phyloP scores from a whole-genome alignment of 257 asterid genomes.

The Solanum dulcamara region DNA sequence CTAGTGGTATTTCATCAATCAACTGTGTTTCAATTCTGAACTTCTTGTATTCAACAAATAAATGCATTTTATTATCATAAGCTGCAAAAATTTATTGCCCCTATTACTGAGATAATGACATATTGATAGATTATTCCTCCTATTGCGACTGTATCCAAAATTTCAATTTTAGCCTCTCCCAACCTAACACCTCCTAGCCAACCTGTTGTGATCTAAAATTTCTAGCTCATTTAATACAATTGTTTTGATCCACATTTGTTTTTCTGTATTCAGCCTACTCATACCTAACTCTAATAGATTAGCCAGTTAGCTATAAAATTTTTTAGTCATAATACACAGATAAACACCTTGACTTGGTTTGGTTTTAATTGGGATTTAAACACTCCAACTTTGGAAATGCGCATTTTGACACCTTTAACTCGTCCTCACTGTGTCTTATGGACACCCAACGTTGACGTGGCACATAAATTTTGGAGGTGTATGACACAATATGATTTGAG shows the following conservation, averaged over 20 bases:
- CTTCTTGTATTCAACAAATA: not conserved
- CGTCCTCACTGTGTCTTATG: too few species aligned
- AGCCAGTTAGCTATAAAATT: not conserved
- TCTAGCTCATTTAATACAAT: not conserved
- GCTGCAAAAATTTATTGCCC: not conserved
- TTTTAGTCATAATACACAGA: not conserved
- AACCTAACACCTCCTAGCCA: not conserved
- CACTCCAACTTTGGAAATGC: too few species aligned
- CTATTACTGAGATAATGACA: not conserved
- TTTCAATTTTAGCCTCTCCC: not conserved
- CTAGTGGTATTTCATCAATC: not conserved
- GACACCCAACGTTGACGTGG: accelerated
- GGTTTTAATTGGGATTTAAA: not conserved
- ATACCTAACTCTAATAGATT: not conserved
- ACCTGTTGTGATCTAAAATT: not conserved
- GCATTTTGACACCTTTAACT: too few species aligned
- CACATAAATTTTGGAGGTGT: not conserved
- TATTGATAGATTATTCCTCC: not conserved
- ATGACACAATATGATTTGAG: not conserved
- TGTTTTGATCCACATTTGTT: not conserved
- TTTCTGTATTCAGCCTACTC: not conserved
- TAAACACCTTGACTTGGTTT: not conserved
- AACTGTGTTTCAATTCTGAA: not conserved
- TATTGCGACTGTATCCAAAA: not conserved
- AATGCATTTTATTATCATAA: not conserved